Evolutionary conservation across 148 eudicot species (phyloP).

Genomic region (Pouteria glomerata): DNA sequence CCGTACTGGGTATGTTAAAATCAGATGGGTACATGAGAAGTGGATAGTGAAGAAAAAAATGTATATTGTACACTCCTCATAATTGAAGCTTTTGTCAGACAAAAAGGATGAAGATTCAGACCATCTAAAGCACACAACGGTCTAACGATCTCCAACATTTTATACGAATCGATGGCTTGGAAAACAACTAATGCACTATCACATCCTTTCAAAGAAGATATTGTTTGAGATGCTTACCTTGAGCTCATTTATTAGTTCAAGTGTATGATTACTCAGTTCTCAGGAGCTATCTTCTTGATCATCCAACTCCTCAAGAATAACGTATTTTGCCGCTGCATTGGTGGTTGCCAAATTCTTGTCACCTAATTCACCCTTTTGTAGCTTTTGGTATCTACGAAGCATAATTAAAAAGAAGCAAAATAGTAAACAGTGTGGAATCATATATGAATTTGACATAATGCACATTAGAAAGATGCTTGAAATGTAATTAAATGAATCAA

Average conservation of each 20-base stretch:
- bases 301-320: conserved; percentile 81
- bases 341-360: conserved; percentile 25
- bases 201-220: background rate
- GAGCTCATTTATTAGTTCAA: conserved; percentile 5
- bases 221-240: conserved; percentile 11
- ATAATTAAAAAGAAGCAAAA: background rate
- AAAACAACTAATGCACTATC: background rate
- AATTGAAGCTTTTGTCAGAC: background rate
- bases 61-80: background rate
- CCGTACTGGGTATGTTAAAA: background rate
- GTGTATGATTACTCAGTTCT: conserved; percentile 10
- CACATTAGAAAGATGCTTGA: background rate
- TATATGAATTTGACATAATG: no score
- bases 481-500: no score
- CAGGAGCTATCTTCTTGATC: conserved; percentile 52
- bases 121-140: background rate
- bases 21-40: background rate
- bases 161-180: no score
- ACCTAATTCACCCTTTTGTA: conserved; percentile 49
- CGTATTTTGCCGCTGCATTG: conserved; percentile 63
- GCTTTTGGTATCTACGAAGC: conserved; percentile 58
- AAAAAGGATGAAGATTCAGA: background rate
- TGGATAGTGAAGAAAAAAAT: background rate
- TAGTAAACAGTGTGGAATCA: conserved; percentile 5
- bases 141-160: background rate